Percentiles rank a stretch among this genome's conserved stretches.
phyloP scores from a whole-genome alignment of 176 grass and related monocot species.

The Oryza meridionalis region DNA sequence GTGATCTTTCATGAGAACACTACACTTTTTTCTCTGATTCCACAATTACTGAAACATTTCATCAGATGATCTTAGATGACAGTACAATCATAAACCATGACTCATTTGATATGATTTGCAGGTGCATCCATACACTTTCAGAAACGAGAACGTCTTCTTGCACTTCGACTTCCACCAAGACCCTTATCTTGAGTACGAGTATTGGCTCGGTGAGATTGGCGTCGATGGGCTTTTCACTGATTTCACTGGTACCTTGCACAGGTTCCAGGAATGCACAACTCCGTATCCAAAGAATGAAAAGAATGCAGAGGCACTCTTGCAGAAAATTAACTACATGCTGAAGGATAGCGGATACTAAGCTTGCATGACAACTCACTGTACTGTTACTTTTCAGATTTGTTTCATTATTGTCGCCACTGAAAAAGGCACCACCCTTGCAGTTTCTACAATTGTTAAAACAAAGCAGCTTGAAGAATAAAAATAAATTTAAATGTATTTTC shows the following conservation, averaged over 20 bases:
- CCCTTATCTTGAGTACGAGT: conserved; percentile 69
- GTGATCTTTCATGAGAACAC: neutral
- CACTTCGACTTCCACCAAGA: conserved; percentile 83
- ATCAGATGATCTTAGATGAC: neutral
- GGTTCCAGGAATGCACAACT: conserved; percentile 61
- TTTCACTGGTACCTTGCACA: conserved; percentile 71
- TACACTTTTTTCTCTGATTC: neutral
- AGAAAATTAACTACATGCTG: conserved; percentile 56
- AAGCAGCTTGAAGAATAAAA: neutral
- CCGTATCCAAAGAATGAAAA: conserved; percentile 51
- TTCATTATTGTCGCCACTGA: neutral
- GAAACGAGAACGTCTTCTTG: conserved; percentile 63
- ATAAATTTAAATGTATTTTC: neutral
- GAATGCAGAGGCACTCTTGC: conserved; percentile 43
- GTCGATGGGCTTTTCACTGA: conserved; percentile 76
- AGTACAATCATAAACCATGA: neutral
- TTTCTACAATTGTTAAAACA: neutral
- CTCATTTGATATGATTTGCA: conserved; percentile 27
- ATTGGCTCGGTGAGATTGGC: conserved; percentile 57
- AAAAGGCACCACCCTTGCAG: neutral
- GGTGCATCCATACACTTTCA: conserved; percentile 78
- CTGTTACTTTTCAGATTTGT: neutral
- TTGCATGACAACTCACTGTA: neutral
- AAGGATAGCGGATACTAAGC: conserved; percentile 46
- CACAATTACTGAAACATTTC: neutral